These are phyloP conservation scores for Phytophthora sansomeana DNA, from an alignment of 352 stramenopile species.

Conservation along the genomic window DNA sequence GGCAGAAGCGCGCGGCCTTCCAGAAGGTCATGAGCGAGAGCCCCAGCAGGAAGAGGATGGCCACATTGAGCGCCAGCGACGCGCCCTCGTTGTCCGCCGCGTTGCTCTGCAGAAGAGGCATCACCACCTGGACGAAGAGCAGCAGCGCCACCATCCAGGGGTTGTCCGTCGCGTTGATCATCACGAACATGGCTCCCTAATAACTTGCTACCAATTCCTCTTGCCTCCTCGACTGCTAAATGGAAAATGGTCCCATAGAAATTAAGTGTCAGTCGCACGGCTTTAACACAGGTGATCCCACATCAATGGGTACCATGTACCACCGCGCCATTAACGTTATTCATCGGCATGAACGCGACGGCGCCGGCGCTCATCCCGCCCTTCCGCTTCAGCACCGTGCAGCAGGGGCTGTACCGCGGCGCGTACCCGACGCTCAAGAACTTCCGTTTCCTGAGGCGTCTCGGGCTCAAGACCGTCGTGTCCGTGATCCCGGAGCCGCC, in stretches of 20 bases:
- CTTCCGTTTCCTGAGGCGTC: constrained; percentile 80
- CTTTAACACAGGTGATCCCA: constrained; percentile 20
- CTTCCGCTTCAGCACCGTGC: constrained; percentile 88
- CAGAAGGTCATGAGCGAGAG: constrained; percentile 63
- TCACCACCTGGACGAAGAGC: constrained; percentile 80
- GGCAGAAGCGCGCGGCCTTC: constrained; percentile 66
- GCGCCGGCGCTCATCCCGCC: constrained; percentile 83
- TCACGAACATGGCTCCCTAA: constrained; percentile 69
- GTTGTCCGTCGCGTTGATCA: constrained; percentile 82
- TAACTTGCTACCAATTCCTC: neutral
- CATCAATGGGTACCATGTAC: constrained; percentile 30
- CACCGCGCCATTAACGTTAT: constrained; percentile 3
- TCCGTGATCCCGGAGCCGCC: constrained; percentile 85
- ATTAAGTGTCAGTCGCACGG: neutral
- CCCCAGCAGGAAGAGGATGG: constrained; percentile 63
- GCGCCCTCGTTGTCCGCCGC: constrained; percentile 59
- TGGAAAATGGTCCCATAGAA: constrained; percentile 12
- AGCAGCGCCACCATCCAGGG: constrained; percentile 82
- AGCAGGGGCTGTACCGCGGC: constrained; percentile 83
- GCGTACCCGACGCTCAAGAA: constrained; percentile 90
- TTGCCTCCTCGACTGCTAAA: neutral
- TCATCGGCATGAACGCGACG: constrained; percentile 45
- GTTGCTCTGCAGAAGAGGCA: constrained; percentile 79
- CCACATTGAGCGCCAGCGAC: constrained; percentile 60
- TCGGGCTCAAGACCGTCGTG: constrained; percentile 81